These are phyloP conservation scores for Mortierella sp. DNA, from an alignment of 371 early-diverging fungal species.

Conservation along the genomic window DNA sequence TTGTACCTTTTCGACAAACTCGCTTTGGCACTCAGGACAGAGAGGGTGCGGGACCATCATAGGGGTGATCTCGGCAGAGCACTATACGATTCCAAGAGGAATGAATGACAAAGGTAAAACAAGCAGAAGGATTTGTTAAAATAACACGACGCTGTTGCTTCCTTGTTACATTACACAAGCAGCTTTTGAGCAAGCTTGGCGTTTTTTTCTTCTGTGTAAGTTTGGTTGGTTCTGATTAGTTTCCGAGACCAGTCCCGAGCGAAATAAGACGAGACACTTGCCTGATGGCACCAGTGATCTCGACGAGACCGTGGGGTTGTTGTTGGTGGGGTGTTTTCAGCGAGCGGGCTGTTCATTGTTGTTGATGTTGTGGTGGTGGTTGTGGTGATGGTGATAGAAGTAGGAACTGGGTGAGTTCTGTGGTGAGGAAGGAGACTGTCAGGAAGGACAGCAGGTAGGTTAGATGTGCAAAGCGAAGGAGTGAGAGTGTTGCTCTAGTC, in stretches of 20 bases:
- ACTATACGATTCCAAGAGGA: slow-evolving; percentile 23
- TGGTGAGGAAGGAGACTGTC: background rate
- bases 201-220: background rate
- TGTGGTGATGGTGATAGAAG: too few species aligned
- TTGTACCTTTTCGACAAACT: slow-evolving; percentile 76
- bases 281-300: slow-evolving; percentile 54
- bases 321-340: slow-evolving; percentile 1
- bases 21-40: slow-evolving; percentile 73
- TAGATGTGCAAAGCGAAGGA: background rate
- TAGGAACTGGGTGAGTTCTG: background rate
- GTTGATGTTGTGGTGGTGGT: background rate
- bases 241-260: too few species aligned
- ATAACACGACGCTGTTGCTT: slow-evolving; percentile 23
- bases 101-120: slow-evolving; percentile 7
- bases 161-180: background rate
- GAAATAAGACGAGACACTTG: background rate
- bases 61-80: slow-evolving; percentile 48
- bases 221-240: too few species aligned
- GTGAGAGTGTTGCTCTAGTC: background rate
- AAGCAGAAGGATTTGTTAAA: slow-evolving; percentile 13
- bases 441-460: background rate
- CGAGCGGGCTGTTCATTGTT: slow-evolving; percentile 6
- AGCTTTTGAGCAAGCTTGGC: background rate
- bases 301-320: slow-evolving; percentile 22
- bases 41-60: slow-evolving; percentile 67